These are phyloP conservation scores for Naegleria fowleri DNA, from an alignment of 208 protist species.

Conservation along the genomic window DNA sequence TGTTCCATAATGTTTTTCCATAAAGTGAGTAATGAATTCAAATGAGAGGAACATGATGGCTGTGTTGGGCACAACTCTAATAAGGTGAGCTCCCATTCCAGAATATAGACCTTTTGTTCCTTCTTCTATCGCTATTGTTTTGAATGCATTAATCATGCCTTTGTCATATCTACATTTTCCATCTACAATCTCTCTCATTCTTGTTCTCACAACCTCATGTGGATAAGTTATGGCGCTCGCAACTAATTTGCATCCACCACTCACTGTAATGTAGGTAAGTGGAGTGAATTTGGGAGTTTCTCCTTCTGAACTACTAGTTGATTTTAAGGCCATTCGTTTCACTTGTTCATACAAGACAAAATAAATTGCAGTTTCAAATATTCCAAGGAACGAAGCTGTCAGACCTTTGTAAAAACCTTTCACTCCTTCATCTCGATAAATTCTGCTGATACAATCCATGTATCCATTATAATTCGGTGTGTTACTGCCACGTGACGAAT, in stretches of 20 bases:
- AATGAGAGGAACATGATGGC: conserved; percentile 13
- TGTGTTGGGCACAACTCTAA: background rate
- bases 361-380: conserved; percentile 21
- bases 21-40: background rate
- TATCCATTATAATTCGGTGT: background rate
- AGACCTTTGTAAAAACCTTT: conserved; percentile 27
- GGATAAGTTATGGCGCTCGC: background rate
- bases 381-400: background rate
- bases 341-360: conserved; percentile 23
- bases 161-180: background rate
- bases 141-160: background rate
- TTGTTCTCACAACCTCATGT: conserved; percentile 21
- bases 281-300: background rate
- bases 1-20: background rate
- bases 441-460: background rate
- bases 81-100: background rate
- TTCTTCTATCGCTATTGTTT: conserved; percentile 18
- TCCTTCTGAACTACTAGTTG: background rate
- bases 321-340: background rate
- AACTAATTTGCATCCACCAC: background rate
- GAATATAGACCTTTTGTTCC: background rate
- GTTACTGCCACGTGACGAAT: background rate
- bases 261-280: background rate
- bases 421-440: conserved; percentile 20
- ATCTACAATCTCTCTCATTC: conserved; percentile 10